phyloP scores from a whole-genome alignment of 192 early-diverging fungal genomes.

The Rhizophlyctis rosea region DNA sequence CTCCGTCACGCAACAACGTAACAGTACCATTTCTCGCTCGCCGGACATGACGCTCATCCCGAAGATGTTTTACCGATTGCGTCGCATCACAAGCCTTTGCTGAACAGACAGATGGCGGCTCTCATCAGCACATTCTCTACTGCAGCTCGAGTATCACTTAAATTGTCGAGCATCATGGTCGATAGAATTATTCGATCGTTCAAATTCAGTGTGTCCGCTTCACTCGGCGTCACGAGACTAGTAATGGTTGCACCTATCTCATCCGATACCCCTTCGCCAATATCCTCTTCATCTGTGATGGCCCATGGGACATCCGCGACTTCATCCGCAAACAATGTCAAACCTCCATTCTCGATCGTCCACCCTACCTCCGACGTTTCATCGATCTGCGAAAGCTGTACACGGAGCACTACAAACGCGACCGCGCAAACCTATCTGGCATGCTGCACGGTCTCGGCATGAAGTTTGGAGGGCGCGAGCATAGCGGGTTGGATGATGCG shows the following conservation, averaged over 20 bases:
- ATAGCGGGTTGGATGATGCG: conserved; percentile 81
- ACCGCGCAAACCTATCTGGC: conserved; percentile 49
- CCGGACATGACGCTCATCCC: too few species aligned
- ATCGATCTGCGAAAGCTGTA: conserved; percentile 65
- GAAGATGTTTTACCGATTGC: too few species aligned
- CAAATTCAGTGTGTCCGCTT: conserved; percentile 57
- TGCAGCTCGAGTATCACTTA: conserved; percentile 57
- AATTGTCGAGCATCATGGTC: conserved; percentile 54
- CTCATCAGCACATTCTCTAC: conserved; percentile 59
- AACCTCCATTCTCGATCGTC: conserved; percentile 44
- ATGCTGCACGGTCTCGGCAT: conserved; percentile 65
- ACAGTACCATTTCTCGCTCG: too few species aligned
- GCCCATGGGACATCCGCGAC: conserved; percentile 80
- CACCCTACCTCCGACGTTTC: conserved; percentile 61
- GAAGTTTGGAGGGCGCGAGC: conserved; percentile 68
- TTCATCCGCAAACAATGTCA: conserved; percentile 78
- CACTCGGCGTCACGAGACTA: conserved; percentile 52
- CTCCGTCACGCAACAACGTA: too few species aligned
- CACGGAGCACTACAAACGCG: conserved; percentile 49
- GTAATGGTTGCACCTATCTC: conserved; percentile 57
- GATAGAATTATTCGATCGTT: conserved; percentile 60
- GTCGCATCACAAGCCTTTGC: conserved; percentile 37
- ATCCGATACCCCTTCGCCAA: conserved; percentile 42
- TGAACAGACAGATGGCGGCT: conserved; percentile 55
- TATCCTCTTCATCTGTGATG: conserved; percentile 49